Conservation (phyloP, 768 basidiomycete species). For the Rubroboletus pulcherrimus region DNA sequence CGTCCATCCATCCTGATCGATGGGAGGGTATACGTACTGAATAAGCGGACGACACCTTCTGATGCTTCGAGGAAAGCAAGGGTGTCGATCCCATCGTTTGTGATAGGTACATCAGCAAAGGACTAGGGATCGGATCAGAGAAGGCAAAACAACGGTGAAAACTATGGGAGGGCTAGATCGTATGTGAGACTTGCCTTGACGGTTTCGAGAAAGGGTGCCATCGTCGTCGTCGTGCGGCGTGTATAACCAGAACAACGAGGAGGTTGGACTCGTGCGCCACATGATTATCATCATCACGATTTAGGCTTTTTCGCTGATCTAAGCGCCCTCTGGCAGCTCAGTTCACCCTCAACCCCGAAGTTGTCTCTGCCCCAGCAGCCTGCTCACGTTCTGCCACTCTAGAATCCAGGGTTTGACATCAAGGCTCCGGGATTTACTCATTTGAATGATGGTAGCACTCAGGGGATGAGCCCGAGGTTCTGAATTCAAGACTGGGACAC, state of each 20-base stretch:
- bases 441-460: no score
- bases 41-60: conserved; percentile 82
- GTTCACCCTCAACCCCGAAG: neutral
- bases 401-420: neutral
- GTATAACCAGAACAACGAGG: neutral
- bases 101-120: conserved; percentile 87
- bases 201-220: conserved; percentile 75
- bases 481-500: neutral
- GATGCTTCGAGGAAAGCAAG: conserved; percentile 83
- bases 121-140: conserved; percentile 48
- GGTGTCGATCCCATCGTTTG: conserved; percentile 86
- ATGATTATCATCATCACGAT: neutral
- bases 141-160: neutral
- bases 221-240: conserved; percentile 27
- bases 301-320: neutral
- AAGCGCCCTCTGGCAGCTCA: neutral
- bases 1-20: neutral
- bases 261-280: neutral
- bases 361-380: neutral
- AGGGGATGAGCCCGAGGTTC: neutral
- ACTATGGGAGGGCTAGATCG: neutral
- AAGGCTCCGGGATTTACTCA: no score
- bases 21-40: conserved; percentile 54
- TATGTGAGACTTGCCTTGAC: conserved; percentile 47
- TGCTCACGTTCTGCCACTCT: neutral